Evolutionary conservation across 306 rosid genomes (phyloP).

Genomic region (Argentina anserina): DNA sequence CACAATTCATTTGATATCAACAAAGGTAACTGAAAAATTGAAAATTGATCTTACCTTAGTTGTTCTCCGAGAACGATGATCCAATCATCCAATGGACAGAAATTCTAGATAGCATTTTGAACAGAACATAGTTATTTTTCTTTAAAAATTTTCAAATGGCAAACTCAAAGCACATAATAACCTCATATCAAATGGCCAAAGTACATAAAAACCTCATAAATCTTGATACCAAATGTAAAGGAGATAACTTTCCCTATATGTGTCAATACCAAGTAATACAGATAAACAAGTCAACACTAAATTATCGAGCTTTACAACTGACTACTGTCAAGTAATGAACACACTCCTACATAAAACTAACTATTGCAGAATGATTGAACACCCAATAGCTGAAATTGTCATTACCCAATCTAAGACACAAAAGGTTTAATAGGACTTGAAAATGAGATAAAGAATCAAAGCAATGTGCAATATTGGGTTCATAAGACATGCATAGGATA

Average conservation of each 20-base stretch:
- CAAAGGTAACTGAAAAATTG: neutral
- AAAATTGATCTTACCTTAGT: neutral
- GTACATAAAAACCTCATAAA: neutral
- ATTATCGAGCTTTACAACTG: neutral
- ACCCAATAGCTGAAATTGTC: neutral
- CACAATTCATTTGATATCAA: neutral
- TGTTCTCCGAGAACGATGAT: neutral
- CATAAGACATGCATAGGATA: neutral
- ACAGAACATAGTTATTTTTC: neutral
- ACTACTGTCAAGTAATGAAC: neutral
- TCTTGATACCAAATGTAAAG: neutral
- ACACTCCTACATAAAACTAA: neutral
- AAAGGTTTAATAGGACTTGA: neutral
- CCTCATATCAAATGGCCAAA: too few relatives aligned
- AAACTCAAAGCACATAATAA: neutral
- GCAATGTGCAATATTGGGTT: neutral
- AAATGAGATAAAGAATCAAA: neutral
- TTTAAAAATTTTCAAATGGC: neutral
- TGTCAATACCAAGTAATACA: neutral
- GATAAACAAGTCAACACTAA: neutral
- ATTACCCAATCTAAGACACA: neutral
- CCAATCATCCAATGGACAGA: neutral
- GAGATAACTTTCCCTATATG: conserved; percentile 5
- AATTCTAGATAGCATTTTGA: neutral
- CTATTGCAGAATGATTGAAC: neutral